Conservation (phyloP, 352 stramenopile species). For the Phytophthora fragariae region DNA sequence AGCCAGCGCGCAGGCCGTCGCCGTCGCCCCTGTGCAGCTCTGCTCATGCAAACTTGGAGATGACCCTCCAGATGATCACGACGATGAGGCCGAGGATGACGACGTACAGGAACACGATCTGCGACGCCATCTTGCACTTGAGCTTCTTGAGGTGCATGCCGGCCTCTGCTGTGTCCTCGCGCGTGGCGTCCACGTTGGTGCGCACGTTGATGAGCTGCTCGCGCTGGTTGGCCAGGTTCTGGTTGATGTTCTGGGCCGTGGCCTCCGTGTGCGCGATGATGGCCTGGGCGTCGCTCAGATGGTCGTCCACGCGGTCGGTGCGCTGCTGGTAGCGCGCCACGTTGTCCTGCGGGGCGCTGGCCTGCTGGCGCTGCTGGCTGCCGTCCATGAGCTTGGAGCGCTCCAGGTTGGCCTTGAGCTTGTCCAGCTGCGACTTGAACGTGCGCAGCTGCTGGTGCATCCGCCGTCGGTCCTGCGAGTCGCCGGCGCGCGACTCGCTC, state of each 20-base stretch:
- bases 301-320: constrained; percentile 72
- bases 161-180: constrained; percentile 77
- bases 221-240: constrained; percentile 69
- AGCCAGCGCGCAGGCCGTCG: neutral
- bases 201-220: constrained; percentile 81
- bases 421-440: constrained; percentile 87
- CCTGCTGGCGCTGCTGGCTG: constrained; percentile 71
- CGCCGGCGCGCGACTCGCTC: constrained; percentile 78
- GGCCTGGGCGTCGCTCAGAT: constrained; percentile 71
- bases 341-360: constrained; percentile 63
- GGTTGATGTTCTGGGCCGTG: constrained; percentile 73
- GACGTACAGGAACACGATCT: constrained; percentile 83
- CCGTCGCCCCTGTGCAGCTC: neutral
- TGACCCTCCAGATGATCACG: constrained; percentile 76
- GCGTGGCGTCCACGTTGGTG: constrained; percentile 78
- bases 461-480: constrained; percentile 79
- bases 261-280: constrained; percentile 79
- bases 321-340: constrained; percentile 79
- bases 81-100: constrained; percentile 78
- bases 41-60: constrained; percentile 64
- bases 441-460: constrained; percentile 89
- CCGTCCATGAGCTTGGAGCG: constrained; percentile 79
- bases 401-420: constrained; percentile 86
- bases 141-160: constrained; percentile 76
- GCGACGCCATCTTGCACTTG: constrained; percentile 80